Evolutionary conservation across 306 rosid species (phyloP), one percentile per base, ranked within the genome.

Genomic region (Hippophae gyantsensis): DNA sequence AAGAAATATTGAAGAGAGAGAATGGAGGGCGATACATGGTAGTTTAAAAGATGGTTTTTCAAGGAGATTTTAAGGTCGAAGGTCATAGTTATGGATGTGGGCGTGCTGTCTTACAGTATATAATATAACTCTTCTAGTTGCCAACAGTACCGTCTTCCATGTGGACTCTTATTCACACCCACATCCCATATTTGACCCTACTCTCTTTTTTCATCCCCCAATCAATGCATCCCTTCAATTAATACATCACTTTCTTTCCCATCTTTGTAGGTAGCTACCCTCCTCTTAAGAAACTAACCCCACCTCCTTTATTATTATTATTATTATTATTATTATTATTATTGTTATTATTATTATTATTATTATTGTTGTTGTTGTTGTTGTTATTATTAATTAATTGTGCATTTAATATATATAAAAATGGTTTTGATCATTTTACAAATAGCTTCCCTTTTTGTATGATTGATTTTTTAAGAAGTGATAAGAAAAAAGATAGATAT

Each of bases 71-170:
- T 84, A 87, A 78, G 93, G 96, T 80, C 89, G 71, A 69, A 63
- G 58, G 94, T 84, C 93, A 60, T 69, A 80, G 86, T 87, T 83
- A 60, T 73, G 75, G 93, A 84, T 84, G 87, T 80, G 79, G 64
- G 81, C 81, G 72, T 80, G 74, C 74, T 53, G 82, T 76, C 81
- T 81, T 74, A 62, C 86, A 66, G 4, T 32, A 32, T n/a, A n/a
- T n/a, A n/a, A n/a, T n/a, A n/a, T 32, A 32, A 32, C 88, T 65
- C 46, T 59, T 56, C 41, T 3, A 13, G 61, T 13, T 61, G 41
- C 61, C 70, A 62, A 44, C 76, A 65, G 54, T 26, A 68, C 53
- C 67, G 72, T 55, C 45, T 44, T 54, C 40, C 60, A 43, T 75
- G 81, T 86, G 85, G 0, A 75, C 87, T 79, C 25, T 71, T 58